Evolutionary conservation across 1,139 yeast species (phyloP), one percentile per base, ranked within the genome.

Genomic region (Maudiozyma humilis): DNA sequence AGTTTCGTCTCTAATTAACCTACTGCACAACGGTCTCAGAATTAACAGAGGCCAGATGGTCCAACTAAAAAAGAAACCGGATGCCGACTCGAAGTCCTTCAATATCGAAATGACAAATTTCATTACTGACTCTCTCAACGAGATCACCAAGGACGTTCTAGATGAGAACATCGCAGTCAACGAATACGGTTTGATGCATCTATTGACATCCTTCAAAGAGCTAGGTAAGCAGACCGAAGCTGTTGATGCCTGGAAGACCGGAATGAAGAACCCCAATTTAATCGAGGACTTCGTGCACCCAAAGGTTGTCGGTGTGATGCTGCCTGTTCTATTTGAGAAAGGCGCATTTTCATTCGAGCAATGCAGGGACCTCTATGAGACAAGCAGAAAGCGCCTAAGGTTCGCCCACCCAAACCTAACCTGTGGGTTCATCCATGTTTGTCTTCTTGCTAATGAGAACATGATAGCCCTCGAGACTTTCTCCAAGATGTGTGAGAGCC

Each of bases 271-370:
- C 34, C 52, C 52, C n/a, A 38, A 53, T 43, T 54, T 63, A 32
- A 46, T 50, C 17, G 42, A 47, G 19, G 45, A 63, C 18, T 67
- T 67, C 45, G 55, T 56, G 62, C 69, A 69, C 54, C 83, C 79
- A 47, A 69, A 68, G 45, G 82, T 82, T 18, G 75, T 84, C 51
- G 86, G 93, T 16, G 75, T 79, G 5, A 74, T 84, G 29, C 71
- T 86, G 55, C 88, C 88, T 17, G 68, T 82, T 36, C 74, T 87
- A 49, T 79, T 71, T 52, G 76, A 76, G 47, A 67, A 73, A 40
- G 78, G 81, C 35, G 71, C 80, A 44, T 42, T 40, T 15, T 65
- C 75, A 17, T 82, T 82, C 56, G 77, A 73, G 39, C 85, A 81
- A 51, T 66, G 77, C 39, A 68, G 70, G 56, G 50, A 55, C n/a